Evolutionary conservation across 768 basidiomycete genomes (phyloP).

Genomic region (Collybia sp.): DNA sequence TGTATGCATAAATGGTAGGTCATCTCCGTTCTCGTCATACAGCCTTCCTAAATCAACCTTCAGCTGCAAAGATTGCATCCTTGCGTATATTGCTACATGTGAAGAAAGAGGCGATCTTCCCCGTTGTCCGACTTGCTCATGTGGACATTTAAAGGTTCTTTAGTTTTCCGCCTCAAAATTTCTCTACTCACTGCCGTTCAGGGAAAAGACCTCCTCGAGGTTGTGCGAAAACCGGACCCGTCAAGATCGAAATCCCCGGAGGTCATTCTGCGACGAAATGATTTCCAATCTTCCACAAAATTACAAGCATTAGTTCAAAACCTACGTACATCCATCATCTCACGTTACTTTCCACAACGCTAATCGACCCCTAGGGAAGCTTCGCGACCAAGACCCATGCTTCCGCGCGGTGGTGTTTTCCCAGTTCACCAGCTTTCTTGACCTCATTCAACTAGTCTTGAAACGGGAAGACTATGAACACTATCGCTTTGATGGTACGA

Average conservation of each 20-base stretch:
- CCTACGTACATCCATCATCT: constrained; percentile 42
- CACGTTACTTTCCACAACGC: background rate
- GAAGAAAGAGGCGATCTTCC: constrained; percentile 67
- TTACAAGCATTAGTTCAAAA: constrained; percentile 75
- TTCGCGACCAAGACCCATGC: constrained; percentile 66
- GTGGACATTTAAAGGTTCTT: constrained; percentile 59
- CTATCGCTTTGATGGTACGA: constrained; percentile 88
- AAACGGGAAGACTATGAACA: constrained; percentile 65
- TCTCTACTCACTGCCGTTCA: constrained; percentile 13
- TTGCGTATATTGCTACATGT: constrained; percentile 64
- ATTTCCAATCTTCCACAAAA: constrained; percentile 90
- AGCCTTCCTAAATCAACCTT: background rate
- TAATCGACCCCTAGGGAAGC: constrained; percentile 34
- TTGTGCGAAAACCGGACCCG: constrained; percentile 39
- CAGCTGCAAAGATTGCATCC: constrained; percentile 90
- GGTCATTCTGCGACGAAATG: constrained; percentile 67
- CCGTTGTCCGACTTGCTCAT: constrained; percentile 75
- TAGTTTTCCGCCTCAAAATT: background rate
- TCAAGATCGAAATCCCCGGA: constrained; percentile 30
- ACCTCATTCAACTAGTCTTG: constrained; percentile 70
- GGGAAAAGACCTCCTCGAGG: constrained; percentile 61
- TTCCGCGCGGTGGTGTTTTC: constrained; percentile 89
- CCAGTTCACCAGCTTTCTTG: constrained; percentile 85
- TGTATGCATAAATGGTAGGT: constrained; percentile 78
- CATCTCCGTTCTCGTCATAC: background rate